Evolutionary conservation across 352 stramenopile genomes (phyloP).

Genomic region (Phytopythium mirpurense): DNA sequence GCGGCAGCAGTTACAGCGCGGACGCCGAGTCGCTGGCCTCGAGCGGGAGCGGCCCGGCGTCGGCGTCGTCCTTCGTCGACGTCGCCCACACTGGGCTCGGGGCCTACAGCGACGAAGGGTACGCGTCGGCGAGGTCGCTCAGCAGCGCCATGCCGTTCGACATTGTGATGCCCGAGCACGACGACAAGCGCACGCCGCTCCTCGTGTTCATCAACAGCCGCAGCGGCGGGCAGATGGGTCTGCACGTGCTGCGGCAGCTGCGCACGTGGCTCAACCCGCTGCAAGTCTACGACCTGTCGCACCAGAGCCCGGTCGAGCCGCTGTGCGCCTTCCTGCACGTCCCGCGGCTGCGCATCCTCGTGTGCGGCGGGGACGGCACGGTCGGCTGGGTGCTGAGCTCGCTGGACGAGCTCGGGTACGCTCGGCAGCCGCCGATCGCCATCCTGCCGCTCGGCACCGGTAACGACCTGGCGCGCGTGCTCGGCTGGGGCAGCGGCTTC

Average conservation of each 20-base stretch:
- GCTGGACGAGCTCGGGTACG: slow-evolving; percentile 57
- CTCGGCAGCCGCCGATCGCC: slow-evolving; percentile 88
- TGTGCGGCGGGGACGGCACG: slow-evolving; percentile 94
- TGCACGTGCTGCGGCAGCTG: slow-evolving; percentile 91
- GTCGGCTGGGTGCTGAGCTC: slow-evolving; percentile 89
- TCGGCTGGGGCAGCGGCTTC: slow-evolving; percentile 94
- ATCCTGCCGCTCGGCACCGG: slow-evolving; percentile 94
- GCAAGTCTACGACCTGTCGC: slow-evolving; percentile 93
- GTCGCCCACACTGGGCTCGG: neutral
- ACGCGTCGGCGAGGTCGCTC: neutral
- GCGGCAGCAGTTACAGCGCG: neutral
- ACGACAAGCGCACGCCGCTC: slow-evolving; percentile 37
- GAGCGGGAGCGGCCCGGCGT: neutral
- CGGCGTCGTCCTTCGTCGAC: neutral
- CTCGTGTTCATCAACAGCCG: slow-evolving; percentile 96
- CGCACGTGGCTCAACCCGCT: slow-evolving; percentile 93
- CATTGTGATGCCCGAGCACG: slow-evolving; percentile 37
- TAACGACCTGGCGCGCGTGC: slow-evolving; percentile 91
- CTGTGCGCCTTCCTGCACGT: slow-evolving; percentile 90
- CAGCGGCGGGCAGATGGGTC: slow-evolving; percentile 91
- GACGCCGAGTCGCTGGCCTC: neutral
- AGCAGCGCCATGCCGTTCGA: slow-evolving; percentile 44
- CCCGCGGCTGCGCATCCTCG: slow-evolving; percentile 85
- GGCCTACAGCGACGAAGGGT: neutral
- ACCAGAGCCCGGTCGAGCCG: slow-evolving; percentile 89